Evolutionary conservation across 805 yeast genomes (phyloP), one percentile per base, ranked within the genome.

Genomic region (Suhomyces pyralidae): DNA sequence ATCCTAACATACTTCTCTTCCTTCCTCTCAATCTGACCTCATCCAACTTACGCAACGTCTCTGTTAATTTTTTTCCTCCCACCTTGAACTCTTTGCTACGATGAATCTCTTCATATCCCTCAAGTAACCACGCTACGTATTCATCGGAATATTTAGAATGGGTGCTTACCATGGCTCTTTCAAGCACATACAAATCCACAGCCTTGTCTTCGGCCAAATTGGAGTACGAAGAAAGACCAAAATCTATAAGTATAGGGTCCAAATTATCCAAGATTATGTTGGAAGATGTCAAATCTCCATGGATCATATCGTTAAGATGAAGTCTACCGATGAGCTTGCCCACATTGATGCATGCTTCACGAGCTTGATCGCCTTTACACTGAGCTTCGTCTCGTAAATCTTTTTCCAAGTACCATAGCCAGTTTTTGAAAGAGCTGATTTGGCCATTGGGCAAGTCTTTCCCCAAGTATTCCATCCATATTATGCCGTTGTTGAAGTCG

Each of bases 221-320:
- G 0, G 96, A 83, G 52, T 84, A 84, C 10, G 91, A 83, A 2
- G 96, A 88, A 17, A 94, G 76, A 0, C 99, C 99, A 71, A 94
- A 94, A 65, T 94, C 99, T 51, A 94, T 94, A 58, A 94, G 68
- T 32, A 75, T 81, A 0, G 96, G 90, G 7, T 55, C 60, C 7
- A 47, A 55, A 3, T 57, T 55, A 47, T 68, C 65, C 14, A 92
- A 63, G 45, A 94, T 79, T 24, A 91, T 82, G 62, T 94, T 94
- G 0, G 98, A 92, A 20, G 93, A 84, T 0, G 99, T 94, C 59
- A 94, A 74, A 66, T 94, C 99, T 1, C 99, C 99, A 68, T 94
- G 99, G 24, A 90, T 84, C 65, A 89, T 81, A 57, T 90, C 96
- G 56, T 82, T 77, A 58, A 78, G 63, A 68, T 94, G 99, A 60